Base-by-base conservation (phyloP, 164 flowering plant genomes). In the Berberis vulgaris region DNA sequence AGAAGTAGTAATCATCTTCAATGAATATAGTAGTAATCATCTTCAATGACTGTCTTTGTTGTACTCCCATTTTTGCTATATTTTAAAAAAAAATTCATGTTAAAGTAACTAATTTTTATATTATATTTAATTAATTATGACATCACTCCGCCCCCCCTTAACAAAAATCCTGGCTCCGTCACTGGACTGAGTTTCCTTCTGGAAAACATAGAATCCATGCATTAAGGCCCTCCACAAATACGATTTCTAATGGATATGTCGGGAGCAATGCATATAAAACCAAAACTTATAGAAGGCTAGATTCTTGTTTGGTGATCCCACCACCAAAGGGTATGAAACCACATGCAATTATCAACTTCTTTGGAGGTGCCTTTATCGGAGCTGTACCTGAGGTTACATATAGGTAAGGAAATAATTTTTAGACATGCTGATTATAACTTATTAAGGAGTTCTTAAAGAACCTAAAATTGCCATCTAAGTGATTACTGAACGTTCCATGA, bases 321-420 rank as follows among this genome's bases (percentile, higher is more conserved):
- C 98, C 97, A 26, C 74, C 84, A 0, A 76, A 67, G 9, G 85
- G 82, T 7, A 82, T 44, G 71, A 85, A 82, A 71, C 96, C 94
- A 39, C 78, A 78, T 54, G 97, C 85, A 6, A 76, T 94, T 58
- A 76, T 94, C 74, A 83, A 90, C 61, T 90, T 90, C 78, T 61
- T 94, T 46, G 98, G 96, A 40, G 98, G 98, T 46, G 98, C 98
- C 41, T 94, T 94, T 69, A 74, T 94, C 69, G 97, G 97, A 60
- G 96, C 97, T 43, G 86, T 88, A 65, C 97, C 98, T 67, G 93
- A 94, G 74, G 91, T 82, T 60, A 82, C 95, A 38, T 94, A 90
- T 73, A 72, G 96, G 98, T 88, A 55, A 64, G 49, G 56, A 40
- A 49, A 43, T 26, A 3, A 7, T 53, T 6, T 43, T 57, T 41